Base-by-base conservation (phyloP, 768 basidiomycete species). In the Rhodotorula toruloides region DNA sequence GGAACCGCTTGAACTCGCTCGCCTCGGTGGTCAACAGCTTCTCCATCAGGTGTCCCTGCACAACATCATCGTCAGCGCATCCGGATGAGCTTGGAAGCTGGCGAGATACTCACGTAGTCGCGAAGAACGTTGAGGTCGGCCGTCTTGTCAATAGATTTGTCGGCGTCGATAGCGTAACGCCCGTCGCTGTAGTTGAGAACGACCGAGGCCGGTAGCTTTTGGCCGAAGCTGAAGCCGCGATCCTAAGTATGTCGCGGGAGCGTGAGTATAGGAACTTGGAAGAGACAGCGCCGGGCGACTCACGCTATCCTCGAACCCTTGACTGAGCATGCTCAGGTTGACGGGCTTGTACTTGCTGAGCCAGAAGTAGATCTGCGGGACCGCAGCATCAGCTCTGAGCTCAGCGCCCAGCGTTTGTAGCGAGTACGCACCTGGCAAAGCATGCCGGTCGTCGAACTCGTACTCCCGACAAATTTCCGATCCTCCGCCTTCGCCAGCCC, bases 31-130 rank as follows among this genome's bases (percentile, higher is more conserved):
- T 97, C 59, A 99, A 76, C 74, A 89, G 87, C 74, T 89, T 92
- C 77, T 99, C 94, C 31, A 97, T 78, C 62, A 97, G 81, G 4
- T 86, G 87, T 6, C 94, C 94, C 90, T 94, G 71, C 6, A 36
- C 19, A 8, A 2, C 11, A 7, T 3, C 1, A 22, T 19, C 19
- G 31, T n/a, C n/a, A n/a, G n/a, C n/a, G n/a, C n/a, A n/a, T n/a
- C n/a, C n/a, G n/a, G n/a, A n/a, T n/a, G n/a, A n/a, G n/a, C n/a
- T n/a, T n/a, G n/a, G n/a, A n/a, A n/a, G n/a, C n/a, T n/a, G n/a
- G n/a, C n/a, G n/a, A n/a, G n/a, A n/a, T n/a, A 64, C 63, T 36
- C n/a, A 69, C 68, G 31, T 71, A 71, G n/a, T 64, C 21, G 1
- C 62, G 40, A 10, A 71, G 59, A 44, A 68, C 40, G 52, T 65